A percentile compares a stretch with the other conserved stretches of the same genome.
Conservation (phyloP, 805 yeast genomes). For the Wickerhamiella sergipiensis region DNA sequence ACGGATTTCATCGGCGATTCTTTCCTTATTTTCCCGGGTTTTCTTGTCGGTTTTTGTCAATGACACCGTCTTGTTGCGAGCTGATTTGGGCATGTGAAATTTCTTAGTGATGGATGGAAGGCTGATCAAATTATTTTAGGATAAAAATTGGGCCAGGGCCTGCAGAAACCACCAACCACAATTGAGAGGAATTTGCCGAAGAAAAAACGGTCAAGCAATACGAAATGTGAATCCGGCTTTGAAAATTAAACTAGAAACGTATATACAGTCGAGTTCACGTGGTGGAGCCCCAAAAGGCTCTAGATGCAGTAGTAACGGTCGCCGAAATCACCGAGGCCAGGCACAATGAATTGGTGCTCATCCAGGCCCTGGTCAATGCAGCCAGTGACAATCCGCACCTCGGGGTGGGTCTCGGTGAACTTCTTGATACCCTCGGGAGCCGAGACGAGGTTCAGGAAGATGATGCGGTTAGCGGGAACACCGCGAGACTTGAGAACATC, state of each 20-base stretch:
- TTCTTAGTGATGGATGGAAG: not conserved
- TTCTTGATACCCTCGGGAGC: conserved; percentile 86
- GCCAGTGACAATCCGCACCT: conserved; percentile 82
- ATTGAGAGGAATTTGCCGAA: too few relatives aligned
- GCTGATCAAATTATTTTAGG: not conserved
- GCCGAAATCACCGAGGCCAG: conserved; percentile 97
- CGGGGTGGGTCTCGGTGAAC: conserved; percentile 68
- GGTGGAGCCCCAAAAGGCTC: too few relatives aligned
- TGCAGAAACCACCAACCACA: not conserved
- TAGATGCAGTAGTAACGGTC: conserved; percentile 90
- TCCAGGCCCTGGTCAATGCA: conserved; percentile 80
- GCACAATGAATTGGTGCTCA: conserved; percentile 71
- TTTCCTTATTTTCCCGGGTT: conserved; percentile 82
- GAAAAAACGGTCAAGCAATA: too few relatives aligned
- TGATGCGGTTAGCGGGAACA: conserved; percentile 73
- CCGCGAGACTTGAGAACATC: conserved; percentile 81
- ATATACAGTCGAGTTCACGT: too few relatives aligned
- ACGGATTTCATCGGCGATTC: conserved; percentile 84
- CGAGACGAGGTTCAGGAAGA: conserved; percentile 82
- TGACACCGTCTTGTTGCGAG: conserved; percentile 90
- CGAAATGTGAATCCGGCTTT: too few relatives aligned
- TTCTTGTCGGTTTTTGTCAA: conserved; percentile 93
- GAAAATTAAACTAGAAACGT: too few relatives aligned
- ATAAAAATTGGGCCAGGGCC: not conserved
- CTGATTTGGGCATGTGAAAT: conserved; percentile 78